Evolutionary conservation across 2,329 filamentous ascomycete genomes (phyloP).

Genomic region (Hyphodiscus sp.): DNA sequence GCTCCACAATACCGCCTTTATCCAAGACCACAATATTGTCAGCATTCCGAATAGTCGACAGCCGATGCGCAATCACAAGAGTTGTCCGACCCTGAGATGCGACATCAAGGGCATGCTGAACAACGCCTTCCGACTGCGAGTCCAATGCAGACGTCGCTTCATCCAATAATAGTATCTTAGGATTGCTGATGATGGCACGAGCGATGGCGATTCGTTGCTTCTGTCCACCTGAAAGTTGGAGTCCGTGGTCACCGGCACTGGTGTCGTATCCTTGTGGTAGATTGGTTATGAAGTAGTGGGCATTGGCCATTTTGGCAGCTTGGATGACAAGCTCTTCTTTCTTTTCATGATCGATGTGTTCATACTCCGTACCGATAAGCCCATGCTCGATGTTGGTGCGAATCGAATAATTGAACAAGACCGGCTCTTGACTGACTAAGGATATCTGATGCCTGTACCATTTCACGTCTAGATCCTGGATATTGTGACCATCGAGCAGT

Average conservation of each 20-base stretch:
- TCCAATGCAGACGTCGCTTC: constrained; percentile 93
- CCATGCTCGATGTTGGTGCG: constrained; percentile 87
- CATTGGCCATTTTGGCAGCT: constrained; percentile 89
- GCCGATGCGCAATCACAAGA: constrained; percentile 89
- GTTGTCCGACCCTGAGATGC: constrained; percentile 84
- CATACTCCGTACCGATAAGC: constrained; percentile 74
- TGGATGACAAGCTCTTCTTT: constrained; percentile 66
- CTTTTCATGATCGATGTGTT: constrained; percentile 60
- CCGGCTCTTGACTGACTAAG: constrained; percentile 87
- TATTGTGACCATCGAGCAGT: constrained; percentile 74
- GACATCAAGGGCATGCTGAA: constrained; percentile 88
- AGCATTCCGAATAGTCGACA: constrained; percentile 89
- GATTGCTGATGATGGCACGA: constrained; percentile 81
- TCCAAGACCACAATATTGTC: constrained; percentile 96
- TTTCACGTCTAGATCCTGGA: constrained; percentile 72
- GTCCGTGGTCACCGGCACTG: constrained; percentile 87
- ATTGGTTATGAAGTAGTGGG: constrained; percentile 78
- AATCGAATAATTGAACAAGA: constrained; percentile 83
- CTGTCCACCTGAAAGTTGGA: constrained; percentile 87
- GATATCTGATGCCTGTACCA: constrained; percentile 93
- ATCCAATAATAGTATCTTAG: constrained; percentile 85
- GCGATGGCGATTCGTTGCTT: constrained; percentile 97
- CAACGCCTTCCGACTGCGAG: constrained; percentile 88
- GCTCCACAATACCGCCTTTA: constrained; percentile 78
- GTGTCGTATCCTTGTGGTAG: constrained; percentile 89